Evolutionary conservation across 352 stramenopile species (phyloP), one percentile per base, ranked within the genome.

Genomic region (Blastocystis sp.): DNA sequence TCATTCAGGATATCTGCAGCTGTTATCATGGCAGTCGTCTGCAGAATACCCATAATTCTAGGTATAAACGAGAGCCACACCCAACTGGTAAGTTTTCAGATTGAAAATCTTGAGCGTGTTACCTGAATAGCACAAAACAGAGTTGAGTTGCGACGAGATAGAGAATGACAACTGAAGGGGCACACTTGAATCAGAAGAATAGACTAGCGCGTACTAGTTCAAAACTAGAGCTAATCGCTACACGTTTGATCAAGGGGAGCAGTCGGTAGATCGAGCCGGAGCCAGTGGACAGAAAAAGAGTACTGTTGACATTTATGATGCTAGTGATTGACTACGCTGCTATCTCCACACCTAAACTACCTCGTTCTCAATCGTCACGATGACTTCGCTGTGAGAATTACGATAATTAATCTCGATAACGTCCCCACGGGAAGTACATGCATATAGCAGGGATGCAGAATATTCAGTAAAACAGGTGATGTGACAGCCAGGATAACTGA

Each of bases 381-480:
- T 66, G 9, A 29, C 13, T 29, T 23, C n/a, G 5, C 26, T 41
- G 13, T 5, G 13, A 13, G 5, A 23, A 20, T 64, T 84, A 15
- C 34, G 20, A 13, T 54, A 23, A n/a, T 84, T 84, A 50, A 84
- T 55, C 15, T 84, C 73, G 37, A 84, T 66, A 13, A 84, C 53
- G 20, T 84, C 8, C 20, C 73, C 73, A 43, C 53, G 20, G 0
- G 53, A 53, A 3, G 73, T 84, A 34, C 73, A 43, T 20, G 62
- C 50, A 43, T 84, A 84, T 11, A 84, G 20, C 50, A 84, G 34
- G 20, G 26, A 43, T 8, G 39, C n/a, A 2, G 47, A 63, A 50
- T 63, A 63, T 37, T 84, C 73, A 4, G 50, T 29, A 64, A 84
- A 23, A 23, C 20, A 84, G 29, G 73, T 84, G 23, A 84, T 84